Evolutionary conservation across 371 early-diverging fungal genomes (phyloP).

Genomic region (Rhizopus arrhizus): DNA sequence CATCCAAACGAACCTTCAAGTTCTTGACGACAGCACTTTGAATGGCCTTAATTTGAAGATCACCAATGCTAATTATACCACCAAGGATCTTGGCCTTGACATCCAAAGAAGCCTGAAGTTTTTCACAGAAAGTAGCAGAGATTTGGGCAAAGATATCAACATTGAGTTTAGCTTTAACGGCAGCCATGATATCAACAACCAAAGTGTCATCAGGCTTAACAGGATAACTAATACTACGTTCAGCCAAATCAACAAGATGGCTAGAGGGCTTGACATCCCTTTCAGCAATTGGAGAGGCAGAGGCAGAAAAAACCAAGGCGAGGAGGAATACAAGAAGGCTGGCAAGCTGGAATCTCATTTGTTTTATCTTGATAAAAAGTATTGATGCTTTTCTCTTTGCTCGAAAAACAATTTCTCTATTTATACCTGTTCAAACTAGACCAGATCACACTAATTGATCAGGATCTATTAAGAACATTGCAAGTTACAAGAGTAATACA

Average conservation of each 20-base stretch:
- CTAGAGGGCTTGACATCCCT: background rate
- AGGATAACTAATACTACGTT: conserved; percentile 12
- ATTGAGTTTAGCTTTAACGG: conserved; percentile 18
- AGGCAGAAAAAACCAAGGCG: background rate
- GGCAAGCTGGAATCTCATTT: background rate
- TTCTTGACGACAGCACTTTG: conserved; percentile 28
- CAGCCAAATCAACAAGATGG: conserved; percentile 1
- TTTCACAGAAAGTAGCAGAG: conserved; percentile 20
- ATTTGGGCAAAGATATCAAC: conserved; percentile 17
- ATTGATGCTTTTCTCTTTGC: background rate
- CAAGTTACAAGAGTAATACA: conserved; percentile 5
- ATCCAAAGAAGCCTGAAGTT: conserved; percentile 9
- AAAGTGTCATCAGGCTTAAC: conserved; percentile 18
- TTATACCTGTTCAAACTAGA: background rate
- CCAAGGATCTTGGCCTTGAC: conserved; percentile 26
- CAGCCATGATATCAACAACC: conserved; percentile 21
- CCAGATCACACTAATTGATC: background rate
- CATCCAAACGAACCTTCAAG: conserved; percentile 21
- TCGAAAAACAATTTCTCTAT: background rate
- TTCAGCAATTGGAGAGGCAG: conserved; percentile 3
- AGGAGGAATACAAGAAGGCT: background rate
- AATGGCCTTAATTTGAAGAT: conserved; percentile 24
- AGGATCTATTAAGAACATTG: background rate
- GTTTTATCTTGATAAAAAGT: background rate
- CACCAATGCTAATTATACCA: conserved; percentile 24